Evolutionary conservation across 1,284 basidiomycete genomes (phyloP), one percentile per base, ranked within the genome.

Genomic region (Tilletia caries): DNA sequence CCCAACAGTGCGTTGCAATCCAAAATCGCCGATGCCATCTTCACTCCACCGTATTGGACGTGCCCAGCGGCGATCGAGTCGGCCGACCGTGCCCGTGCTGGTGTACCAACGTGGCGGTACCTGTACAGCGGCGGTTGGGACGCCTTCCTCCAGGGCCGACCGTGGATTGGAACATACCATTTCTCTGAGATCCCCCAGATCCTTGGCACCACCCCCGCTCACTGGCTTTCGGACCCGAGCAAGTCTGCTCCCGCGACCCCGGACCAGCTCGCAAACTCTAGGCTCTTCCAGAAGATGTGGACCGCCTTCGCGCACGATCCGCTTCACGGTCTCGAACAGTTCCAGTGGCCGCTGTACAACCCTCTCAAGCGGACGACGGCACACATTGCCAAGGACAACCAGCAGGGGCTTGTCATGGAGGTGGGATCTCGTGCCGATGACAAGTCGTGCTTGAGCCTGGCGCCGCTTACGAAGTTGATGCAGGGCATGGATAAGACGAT

Each of bases 81-180:
- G 60, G 68, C 65, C 69, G 67, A 29, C 74, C 75, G 37, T 71
- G 60, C 37, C 75, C 70, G 52, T 69, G 69, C 58, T 73, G 70
- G 64, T 37, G 68, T 48, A 72, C 44, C 76, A 72, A 60, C 73
- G 70, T 74, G 25, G 70, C 75, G 44, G 15, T 62, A 62, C 29
- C 58, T 62, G 27, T 62, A 62, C 58, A 62, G 58, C 32, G 65
- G 65, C n/a, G 25, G 18, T 33, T 66, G 65, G 65, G 44, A 46
- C 20, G 65, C 41, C 23, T 66, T 66, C 50, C 23, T 29, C n/a
- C 65, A 66, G 27, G 65, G 65, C 2, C 32, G 32, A 10, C 65
- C 65, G 3, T 44, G 41, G 44, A 12, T 66, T 4, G 65, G 65
- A 10, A 50, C 20, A 18, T 66, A 66, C 44, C 65, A 66, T 29